These are phyloP conservation scores for Cryphonectria japonica DNA, from an alignment of 2,329 filamentous ascomycete genomes.

Conservation along the genomic window DNA sequence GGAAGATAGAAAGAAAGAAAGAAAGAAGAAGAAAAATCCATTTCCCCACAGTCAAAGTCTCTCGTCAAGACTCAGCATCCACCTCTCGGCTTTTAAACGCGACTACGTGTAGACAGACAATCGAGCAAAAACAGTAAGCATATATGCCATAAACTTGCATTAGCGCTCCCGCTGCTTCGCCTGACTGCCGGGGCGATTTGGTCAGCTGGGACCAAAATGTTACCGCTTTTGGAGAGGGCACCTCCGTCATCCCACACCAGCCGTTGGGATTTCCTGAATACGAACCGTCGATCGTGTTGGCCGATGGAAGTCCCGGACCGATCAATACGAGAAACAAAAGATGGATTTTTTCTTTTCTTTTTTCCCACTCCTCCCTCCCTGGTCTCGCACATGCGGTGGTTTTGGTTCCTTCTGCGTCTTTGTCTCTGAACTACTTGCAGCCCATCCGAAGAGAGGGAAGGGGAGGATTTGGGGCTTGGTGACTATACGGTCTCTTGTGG, in stretches of 20 bases:
- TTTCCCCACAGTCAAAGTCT: background rate
- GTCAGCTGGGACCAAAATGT: background rate
- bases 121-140: background rate
- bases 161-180: background rate
- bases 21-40: too few species aligned
- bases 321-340: slow-evolving; percentile 3
- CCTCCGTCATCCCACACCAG: background rate
- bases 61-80: background rate
- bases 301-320: slow-evolving; percentile 1
- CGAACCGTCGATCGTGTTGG: slow-evolving; percentile 26
- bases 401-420: background rate
- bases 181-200: background rate
- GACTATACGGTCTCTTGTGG: background rate
- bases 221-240: background rate
- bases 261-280: slow-evolving; percentile 13
- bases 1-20: background rate
- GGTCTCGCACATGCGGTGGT: background rate
- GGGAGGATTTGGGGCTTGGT: background rate
- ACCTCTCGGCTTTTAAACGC: background rate
- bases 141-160: slow-evolving; percentile 2
- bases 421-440: background rate
- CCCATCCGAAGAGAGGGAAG: background rate
- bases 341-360: background rate
- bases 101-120: too few species aligned
- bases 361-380: background rate